Conservation (phyloP, 2,329 filamentous ascomycete species). For the Colletotrichum caudatum region DNA sequence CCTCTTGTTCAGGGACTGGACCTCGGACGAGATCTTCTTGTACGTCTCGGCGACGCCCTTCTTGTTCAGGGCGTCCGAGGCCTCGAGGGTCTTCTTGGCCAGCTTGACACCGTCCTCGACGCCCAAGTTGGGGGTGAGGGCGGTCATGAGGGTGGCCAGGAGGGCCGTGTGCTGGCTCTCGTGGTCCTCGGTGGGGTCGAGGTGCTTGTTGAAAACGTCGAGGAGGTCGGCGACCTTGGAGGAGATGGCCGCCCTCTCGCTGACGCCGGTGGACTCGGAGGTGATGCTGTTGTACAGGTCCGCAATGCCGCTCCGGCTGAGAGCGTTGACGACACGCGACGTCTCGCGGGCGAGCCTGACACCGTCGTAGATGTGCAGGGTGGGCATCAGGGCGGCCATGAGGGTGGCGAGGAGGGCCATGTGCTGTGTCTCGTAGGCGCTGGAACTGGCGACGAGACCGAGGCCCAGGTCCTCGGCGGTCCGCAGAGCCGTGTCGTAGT, state of each 20-base stretch:
- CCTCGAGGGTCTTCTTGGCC: conserved; percentile 82
- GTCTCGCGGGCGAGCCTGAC: conserved; percentile 86
- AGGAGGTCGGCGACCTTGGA: conserved; percentile 79
- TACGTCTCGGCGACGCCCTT: conserved; percentile 77
- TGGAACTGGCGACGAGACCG: conserved; percentile 85
- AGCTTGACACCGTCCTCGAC: conserved; percentile 89
- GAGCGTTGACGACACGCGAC: conserved; percentile 82
- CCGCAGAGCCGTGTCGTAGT: conserved; percentile 85
- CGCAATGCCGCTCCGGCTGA: conserved; percentile 78
- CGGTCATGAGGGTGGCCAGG: conserved; percentile 83
- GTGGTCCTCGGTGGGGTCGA: conserved; percentile 91
- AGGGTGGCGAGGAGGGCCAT: conserved; percentile 92
- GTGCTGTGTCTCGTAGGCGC: conserved; percentile 92
- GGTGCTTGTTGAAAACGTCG: conserved; percentile 84
- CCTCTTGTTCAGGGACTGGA: conserved; percentile 74
- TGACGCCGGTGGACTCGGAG: conserved; percentile 69
- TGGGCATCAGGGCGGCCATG: conserved; percentile 82
- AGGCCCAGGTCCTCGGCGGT: conserved; percentile 91
- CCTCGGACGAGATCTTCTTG: conserved; percentile 71
- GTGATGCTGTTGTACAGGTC: conserved; percentile 76
- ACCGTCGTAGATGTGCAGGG: conserved; percentile 89
- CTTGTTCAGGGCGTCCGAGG: conserved; percentile 84
- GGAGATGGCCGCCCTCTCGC: conserved; percentile 78
- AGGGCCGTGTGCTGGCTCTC: conserved; percentile 96
- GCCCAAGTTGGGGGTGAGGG: conserved; percentile 82